A percentile compares a stretch with the other conserved stretches of the same genome.
phyloP scores from a whole-genome alignment of 2,329 filamentous ascomycete genomes.

The Lojkania enalia region DNA sequence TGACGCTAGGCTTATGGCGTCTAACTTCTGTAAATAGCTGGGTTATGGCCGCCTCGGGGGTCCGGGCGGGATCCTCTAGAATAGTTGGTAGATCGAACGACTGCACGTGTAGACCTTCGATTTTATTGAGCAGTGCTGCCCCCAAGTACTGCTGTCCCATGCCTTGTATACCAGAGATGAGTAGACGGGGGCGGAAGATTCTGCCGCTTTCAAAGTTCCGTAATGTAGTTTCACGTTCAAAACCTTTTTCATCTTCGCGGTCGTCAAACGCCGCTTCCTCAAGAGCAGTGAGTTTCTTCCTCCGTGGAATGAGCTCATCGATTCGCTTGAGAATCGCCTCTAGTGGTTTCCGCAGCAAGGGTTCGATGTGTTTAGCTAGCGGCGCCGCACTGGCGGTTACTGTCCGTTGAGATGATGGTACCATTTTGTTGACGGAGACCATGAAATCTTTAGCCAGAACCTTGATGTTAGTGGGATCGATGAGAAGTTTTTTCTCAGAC shows the following conservation, averaged over 20 bases:
- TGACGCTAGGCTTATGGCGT: slow-evolving; percentile 91
- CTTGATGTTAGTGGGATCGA: slow-evolving; percentile 81
- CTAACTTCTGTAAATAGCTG: slow-evolving; percentile 90
- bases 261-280: slow-evolving; percentile 95
- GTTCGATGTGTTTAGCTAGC: slow-evolving; percentile 77
- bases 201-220: slow-evolving; percentile 78
- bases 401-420: slow-evolving; percentile 91
- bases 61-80: slow-evolving; percentile 77
- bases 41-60: slow-evolving; percentile 85
- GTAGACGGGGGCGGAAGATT: slow-evolving; percentile 83
- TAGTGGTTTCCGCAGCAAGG: slow-evolving; percentile 75
- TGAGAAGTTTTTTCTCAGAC: slow-evolving; percentile 84
- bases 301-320: slow-evolving; percentile 77
- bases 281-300: slow-evolving; percentile 83
- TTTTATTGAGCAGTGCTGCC: slow-evolving; percentile 81
- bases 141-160: slow-evolving; percentile 95
- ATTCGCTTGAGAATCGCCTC: slow-evolving; percentile 68
- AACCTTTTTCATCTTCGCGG: slow-evolving; percentile 78
- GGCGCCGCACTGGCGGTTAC: slow-evolving; percentile 82
- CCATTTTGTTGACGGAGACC: slow-evolving; percentile 93
- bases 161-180: slow-evolving; percentile 78
- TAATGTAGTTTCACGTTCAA: slow-evolving; percentile 77
- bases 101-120: slow-evolving; percentile 93
- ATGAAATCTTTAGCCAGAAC: slow-evolving; percentile 95
- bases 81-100: slow-evolving; percentile 90